Base-by-base conservation (phyloP, 2,329 filamentous ascomycete genomes). In the Verticillium isaacii region DNA sequence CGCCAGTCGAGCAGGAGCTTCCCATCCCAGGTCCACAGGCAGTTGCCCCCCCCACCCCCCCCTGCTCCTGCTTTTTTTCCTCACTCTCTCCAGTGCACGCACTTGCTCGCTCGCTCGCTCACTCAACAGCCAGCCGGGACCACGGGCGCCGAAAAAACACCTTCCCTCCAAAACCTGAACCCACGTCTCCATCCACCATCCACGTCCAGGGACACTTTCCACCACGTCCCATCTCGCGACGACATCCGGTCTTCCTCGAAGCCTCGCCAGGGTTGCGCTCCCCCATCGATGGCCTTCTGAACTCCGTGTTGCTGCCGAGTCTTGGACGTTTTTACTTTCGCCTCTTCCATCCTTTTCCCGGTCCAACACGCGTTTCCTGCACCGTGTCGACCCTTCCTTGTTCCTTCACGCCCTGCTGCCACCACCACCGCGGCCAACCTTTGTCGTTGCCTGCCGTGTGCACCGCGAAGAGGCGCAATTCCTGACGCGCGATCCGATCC, bases 361-460 rank as follows among this genome's bases (percentile, higher is more conserved):
- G 63, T 39, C n/a, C 19, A 25, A 50, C 41, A 50, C 41, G 41
- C 41, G 41, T 50, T 23, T 50, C 41, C 41, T 50, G 41, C 41
- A 50, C 41, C 41, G 41, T 50, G 41, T 50, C 41, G 41, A 50
- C 55, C 52, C 59, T 63, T 61, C 61, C 29, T 41, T 55, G 59
- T 15, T 50, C 37, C 57, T 59, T 50, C 41, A 37, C 61, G 55
- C 41, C 59, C 59, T 56, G 56, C 57, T 63, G 57, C 56, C 17
- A 57, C 19, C 25, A 36, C 15, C 54, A 37, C 32, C n/a, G n/a
- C 32, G 19, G 45, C 17, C 58, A 59, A 25, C 52, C 61, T 61
- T 63, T 59, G 59, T 64, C 57, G 37, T n/a, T 62, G 61, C 41
- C 59, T 59, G 52, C 52, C 61, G 52, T 59, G 63, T 63, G 63